A percentile compares a stretch with the other conserved stretches of the same genome.
These are phyloP conservation scores for Centaurea solstitialis DNA, from an alignment of 129 eudicot species.

Conservation along the genomic window DNA sequence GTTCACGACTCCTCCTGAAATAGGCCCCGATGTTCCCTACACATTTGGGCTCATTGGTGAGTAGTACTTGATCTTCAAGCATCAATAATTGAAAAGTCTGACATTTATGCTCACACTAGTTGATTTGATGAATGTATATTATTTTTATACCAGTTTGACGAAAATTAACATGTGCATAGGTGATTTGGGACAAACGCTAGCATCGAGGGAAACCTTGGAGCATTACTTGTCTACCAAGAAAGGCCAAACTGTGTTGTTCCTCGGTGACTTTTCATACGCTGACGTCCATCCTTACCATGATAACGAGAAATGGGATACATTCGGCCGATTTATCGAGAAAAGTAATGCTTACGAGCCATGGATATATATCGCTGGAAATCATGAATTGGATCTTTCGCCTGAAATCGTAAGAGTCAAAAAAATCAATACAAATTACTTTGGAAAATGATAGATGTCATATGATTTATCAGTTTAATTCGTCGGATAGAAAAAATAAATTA, in stretches of 20 bases:
- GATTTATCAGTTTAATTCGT: background rate
- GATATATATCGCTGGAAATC: constrained; percentile 72
- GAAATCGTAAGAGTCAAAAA: constrained; percentile 48
- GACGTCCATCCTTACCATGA: constrained; percentile 64
- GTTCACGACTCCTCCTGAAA: constrained; percentile 64
- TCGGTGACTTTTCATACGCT: constrained; percentile 75
- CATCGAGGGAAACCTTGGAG: constrained; percentile 55
- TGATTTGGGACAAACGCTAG: constrained; percentile 76
- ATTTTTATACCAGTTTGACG: background rate
- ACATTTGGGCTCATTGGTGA: constrained; percentile 72
- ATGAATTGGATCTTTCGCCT: constrained; percentile 72
- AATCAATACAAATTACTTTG: background rate
- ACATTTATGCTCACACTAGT: background rate
- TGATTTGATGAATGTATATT: background rate
- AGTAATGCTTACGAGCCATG: constrained; percentile 63
- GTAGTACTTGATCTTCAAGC: background rate
- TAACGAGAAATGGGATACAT: constrained; percentile 68
- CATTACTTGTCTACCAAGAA: constrained; percentile 52
- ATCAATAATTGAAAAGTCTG: background rate
- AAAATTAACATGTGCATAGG: constrained; percentile 34
- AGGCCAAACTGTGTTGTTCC: constrained; percentile 53
- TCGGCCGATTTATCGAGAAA: constrained; percentile 63
- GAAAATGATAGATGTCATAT: background rate
- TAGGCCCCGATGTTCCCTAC: constrained; percentile 76
- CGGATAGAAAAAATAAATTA: background rate